Evolutionary conservation across 2,329 filamentous ascomycete species (phyloP), one percentile per base, ranked within the genome.

Genomic region (Botrytis deweyae): DNA sequence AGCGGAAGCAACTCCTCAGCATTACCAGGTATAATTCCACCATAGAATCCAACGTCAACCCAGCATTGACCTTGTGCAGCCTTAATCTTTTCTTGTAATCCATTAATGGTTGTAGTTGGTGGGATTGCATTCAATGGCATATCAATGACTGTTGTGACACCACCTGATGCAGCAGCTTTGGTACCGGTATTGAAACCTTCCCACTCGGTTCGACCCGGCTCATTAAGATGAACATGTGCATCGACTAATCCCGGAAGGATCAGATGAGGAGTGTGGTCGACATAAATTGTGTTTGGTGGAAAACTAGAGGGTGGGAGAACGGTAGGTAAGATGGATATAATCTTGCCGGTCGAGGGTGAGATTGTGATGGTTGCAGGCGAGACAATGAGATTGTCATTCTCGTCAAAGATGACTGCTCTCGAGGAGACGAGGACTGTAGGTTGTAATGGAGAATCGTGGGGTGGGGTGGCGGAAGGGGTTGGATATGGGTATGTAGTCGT

Each of bases 21-120:
- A 81, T 99, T 99, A 2, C 95, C 96, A 5, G 96, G 96, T 66
- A 99, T 90, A 58, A 98, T 90, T 46, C 96, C 96, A 40, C 96
- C 96, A 81, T 98, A 98, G 83, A 99, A 98, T 44, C 94, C 96
- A n/a, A 98, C 95, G 79, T 98, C 96, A 40, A 98, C 94, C 95
- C 95, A 99, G 84, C 95, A 97, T 84, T 98, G 92, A 49, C 93
- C 94, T 75, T 88, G 84, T 59, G 94, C 94, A 38, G 96, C 96
- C 42, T 89, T 88, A 65, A 97, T 86, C 86, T 99, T 99, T 85
- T 94, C 92, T 75, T 92, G 87, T 78, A 99, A 88, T 10, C 92
- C 93, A 29, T 87, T 86, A 4, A 98, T 87, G 0, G 95, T 98
- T 16, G 95, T 98, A 0, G 96, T 99, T 0, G 96, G 96, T 52